Evolutionary conservation across 768 basidiomycete genomes (phyloP).

Genomic region (Mrakia gelida): DNA sequence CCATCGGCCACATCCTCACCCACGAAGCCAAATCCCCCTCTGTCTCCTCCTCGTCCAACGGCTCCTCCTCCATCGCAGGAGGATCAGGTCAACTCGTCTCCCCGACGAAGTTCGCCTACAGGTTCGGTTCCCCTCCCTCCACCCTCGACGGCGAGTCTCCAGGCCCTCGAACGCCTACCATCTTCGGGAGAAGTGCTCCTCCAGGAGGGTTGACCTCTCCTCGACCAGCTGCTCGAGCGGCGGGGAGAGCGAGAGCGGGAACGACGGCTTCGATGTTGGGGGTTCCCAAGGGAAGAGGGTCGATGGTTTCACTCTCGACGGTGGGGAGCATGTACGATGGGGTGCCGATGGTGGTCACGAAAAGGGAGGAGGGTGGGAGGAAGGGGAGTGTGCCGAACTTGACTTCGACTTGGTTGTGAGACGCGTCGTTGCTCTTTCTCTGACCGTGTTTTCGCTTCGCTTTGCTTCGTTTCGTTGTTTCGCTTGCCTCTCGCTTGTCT

Average conservation of each 20-base stretch:
- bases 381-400: conserved; percentile 13
- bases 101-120: not conserved
- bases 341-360: not conserved
- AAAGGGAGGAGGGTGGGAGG: conserved; percentile 1
- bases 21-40: not conserved
- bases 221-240: not conserved
- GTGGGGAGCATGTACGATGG: not conserved
- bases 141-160: not conserved
- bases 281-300: not conserved
- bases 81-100: not conserved
- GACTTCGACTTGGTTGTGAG: too few relatives aligned
- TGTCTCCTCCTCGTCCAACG: too few relatives aligned
- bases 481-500: too few relatives aligned
- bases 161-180: not conserved
- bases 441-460: too few relatives aligned
- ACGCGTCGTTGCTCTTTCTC: too few relatives aligned
- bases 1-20: not conserved
- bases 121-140: not conserved
- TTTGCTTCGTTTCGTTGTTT: too few relatives aligned
- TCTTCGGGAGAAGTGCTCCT: too few relatives aligned
- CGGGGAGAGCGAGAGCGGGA: not conserved
- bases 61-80: not conserved
- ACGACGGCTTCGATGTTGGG: not conserved
- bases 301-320: not conserved
- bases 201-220: not conserved